A percentile compares a stretch with the other conserved stretches of the same genome.
These are phyloP conservation scores for Juncus inflexus DNA, from an alignment of 176 grass and related monocot genomes.

Conservation along the genomic window DNA sequence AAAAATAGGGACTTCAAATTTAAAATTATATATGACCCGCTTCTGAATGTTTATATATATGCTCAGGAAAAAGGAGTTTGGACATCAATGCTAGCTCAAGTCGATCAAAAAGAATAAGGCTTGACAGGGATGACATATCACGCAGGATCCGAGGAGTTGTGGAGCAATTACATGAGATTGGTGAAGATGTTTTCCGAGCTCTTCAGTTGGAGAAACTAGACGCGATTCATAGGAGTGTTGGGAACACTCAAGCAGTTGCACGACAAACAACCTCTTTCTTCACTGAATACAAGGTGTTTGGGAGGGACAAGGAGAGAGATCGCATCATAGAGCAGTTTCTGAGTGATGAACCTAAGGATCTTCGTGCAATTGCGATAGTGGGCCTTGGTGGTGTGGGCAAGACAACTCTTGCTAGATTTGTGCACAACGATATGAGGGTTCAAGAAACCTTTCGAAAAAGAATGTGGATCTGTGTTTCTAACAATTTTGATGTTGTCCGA, in stretches of 20 bases:
- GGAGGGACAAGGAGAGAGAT: conserved; percentile 18
- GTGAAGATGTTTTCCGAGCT: not conserved
- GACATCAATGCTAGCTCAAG: not conserved
- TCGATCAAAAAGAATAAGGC: not conserved
- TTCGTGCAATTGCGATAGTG: conserved; percentile 16
- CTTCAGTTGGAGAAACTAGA: conserved; percentile 19
- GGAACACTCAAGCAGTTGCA: not conserved
- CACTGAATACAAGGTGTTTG: conserved; percentile 22
- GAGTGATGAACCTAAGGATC: not conserved
- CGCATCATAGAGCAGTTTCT: conserved; percentile 15
- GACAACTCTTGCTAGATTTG: not conserved
- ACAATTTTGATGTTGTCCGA: conserved; percentile 16
- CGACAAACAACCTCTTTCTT: conserved; percentile 11
- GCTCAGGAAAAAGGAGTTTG: not conserved
- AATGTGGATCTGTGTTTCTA: conserved; percentile 39
- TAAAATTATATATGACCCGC: too few species aligned
- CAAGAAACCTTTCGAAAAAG: conserved; percentile 5
- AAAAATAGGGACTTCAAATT: not conserved
- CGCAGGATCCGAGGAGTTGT: not conserved
- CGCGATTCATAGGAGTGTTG: not conserved
- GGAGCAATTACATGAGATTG: not conserved
- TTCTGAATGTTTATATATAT: not conserved
- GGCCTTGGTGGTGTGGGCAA: conserved; percentile 32
- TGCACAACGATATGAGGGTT: conserved; percentile 11
- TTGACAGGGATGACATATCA: not conserved